These are phyloP conservation scores for Pleurotus salmoneostramineus DNA, from an alignment of 768 basidiomycete species.

Conservation along the genomic window DNA sequence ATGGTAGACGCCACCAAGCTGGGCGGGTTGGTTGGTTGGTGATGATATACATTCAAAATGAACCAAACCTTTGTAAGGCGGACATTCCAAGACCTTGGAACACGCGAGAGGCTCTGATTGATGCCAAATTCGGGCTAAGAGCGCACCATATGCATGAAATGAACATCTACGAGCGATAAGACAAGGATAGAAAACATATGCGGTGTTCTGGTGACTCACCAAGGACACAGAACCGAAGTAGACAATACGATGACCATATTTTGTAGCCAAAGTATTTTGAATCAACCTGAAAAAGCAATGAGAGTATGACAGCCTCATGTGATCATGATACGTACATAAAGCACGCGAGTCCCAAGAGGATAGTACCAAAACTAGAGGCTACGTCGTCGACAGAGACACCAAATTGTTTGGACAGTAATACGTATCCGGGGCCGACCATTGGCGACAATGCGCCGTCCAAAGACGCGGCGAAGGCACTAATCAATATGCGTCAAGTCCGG, in stretches of 20 bases:
- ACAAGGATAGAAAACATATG: too few species aligned
- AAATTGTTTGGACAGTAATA: conserved; percentile 34
- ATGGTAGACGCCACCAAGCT: conserved; percentile 38
- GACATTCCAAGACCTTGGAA: conserved; percentile 47
- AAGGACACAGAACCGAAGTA: conserved; percentile 35
- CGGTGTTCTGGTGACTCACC: conserved; percentile 17
- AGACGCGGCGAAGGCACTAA: conserved; percentile 34
- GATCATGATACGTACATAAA: conserved; percentile 28
- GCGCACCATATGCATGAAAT: conserved; percentile 42
- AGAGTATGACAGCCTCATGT: background rate
- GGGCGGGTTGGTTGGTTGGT: background rate
- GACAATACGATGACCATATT: conserved; percentile 42
- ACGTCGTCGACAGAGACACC: conserved; percentile 37
- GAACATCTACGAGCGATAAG: conserved; percentile 30
- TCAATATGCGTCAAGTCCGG: background rate
- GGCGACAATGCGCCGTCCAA: conserved; percentile 39
- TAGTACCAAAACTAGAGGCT: conserved; percentile 36
- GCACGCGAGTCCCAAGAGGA: conserved; percentile 35
- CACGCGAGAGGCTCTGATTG: conserved; percentile 36
- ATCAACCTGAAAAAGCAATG: conserved; percentile 22
- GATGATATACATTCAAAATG: background rate
- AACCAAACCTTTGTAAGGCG: conserved; percentile 31
- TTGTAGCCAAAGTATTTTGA: conserved; percentile 35
- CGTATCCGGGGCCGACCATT: conserved; percentile 39
- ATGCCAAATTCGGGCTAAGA: conserved; percentile 33